Percentiles rank a stretch among this genome's conserved stretches.
Conservation (phyloP, 2,329 filamentous ascomycete species). For the Sclerotinia glacialis region DNA sequence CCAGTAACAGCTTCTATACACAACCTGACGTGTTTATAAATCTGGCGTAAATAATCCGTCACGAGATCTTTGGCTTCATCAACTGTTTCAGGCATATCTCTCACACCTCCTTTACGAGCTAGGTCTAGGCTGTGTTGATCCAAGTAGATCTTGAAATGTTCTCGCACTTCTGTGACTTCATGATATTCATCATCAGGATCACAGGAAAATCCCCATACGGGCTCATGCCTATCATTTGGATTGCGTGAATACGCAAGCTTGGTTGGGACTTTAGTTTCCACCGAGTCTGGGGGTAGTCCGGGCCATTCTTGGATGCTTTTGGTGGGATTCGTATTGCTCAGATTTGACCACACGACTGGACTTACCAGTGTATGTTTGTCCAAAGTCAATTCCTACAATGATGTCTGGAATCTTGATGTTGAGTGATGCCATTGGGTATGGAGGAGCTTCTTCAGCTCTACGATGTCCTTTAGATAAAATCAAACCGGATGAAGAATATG, state of each 20-base stretch:
- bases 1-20: slow-evolving; percentile 50
- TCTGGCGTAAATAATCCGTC: slow-evolving; percentile 2
- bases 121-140: slow-evolving; percentile 8
- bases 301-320: slow-evolving; percentile 19
- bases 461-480: neutral
- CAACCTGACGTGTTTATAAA: neutral
- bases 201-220: slow-evolving; percentile 12
- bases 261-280: slow-evolving; percentile 15
- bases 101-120: slow-evolving; percentile 4
- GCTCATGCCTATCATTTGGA: neutral
- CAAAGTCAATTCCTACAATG: slow-evolving; percentile 26
- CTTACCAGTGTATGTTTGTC: slow-evolving; percentile 21
- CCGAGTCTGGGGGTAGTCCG: neutral
- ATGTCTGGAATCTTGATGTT: neutral
- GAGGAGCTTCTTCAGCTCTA: neutral
- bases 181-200: slow-evolving; percentile 18
- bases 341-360: slow-evolving; percentile 14
- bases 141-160: slow-evolving; percentile 21
- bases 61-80: slow-evolving; percentile 15
- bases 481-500: neutral
- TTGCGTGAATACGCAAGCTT: slow-evolving; percentile 9
- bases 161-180: neutral
- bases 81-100: slow-evolving; percentile 12
- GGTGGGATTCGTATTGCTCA: slow-evolving; percentile 7
- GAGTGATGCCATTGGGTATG: neutral